These are phyloP conservation scores for Piromyces finnis DNA, from an alignment of 192 early-diverging fungal species.

Conservation along the genomic window DNA sequence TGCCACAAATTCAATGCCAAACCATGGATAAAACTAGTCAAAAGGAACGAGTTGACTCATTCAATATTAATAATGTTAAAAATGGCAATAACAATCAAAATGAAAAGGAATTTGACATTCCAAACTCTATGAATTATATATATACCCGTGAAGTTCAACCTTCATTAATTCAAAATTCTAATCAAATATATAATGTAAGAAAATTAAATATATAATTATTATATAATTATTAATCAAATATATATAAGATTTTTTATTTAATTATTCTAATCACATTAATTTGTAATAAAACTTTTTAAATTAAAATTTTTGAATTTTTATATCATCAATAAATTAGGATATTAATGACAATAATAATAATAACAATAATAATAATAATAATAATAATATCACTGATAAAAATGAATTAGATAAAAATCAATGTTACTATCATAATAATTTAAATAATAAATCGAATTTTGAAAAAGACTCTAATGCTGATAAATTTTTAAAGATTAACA, in stretches of 20 bases:
- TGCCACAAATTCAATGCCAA: neutral
- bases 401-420: neutral
- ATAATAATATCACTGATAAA: neutral
- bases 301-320: no score
- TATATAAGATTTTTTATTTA: no score
- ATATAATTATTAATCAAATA: no score
- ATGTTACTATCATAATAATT: neutral
- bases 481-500: neutral
- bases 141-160: neutral
- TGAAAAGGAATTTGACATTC: neutral
- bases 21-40: neutral
- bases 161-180: neutral
- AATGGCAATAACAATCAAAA: neutral
- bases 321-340: no score
- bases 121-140: neutral
- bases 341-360: no score
- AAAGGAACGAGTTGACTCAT: neutral
- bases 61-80: neutral
- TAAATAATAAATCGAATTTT: neutral
- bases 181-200: neutral
- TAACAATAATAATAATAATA: neutral
- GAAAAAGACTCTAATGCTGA: neutral
- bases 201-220: no score
- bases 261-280: no score
- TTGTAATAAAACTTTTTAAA: no score